Base-by-base conservation (phyloP, 2,329 filamentous ascomycete species). In the Claviceps sp. region DNA sequence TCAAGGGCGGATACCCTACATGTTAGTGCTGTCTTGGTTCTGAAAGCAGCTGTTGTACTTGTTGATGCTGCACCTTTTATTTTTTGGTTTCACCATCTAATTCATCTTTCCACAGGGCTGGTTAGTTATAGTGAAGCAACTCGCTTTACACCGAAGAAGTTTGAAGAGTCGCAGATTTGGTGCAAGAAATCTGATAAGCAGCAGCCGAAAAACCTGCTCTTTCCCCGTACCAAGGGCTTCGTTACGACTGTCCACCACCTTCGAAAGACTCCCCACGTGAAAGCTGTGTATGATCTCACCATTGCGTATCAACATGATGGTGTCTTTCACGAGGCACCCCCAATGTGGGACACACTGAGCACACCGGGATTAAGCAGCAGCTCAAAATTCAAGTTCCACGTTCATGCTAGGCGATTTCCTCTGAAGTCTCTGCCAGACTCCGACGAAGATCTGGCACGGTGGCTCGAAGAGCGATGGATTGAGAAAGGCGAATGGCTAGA, bases 41-140 rank as follows among this genome's bases (percentile, higher is more conserved):
- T 20, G 22, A 20, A 24, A 48, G 9, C 38, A 20, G 3, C 43
- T 24, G 20, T 20, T 16, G 18, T 38, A 18, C 22, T n/a, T 16
- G 5, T 45, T 8, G 18, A 41, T n/a, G 13, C 37, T 22, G 8
- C 20, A 7, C n/a, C 5, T 26, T 9, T 24, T 50, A n/a, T n/a
- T n/a, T 34, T 4, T 8, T 18, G 5, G n/a, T 20, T 37, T 30
- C 8, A 30, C 26, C 26, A 30, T 30, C 55, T 24, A 53, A 16
- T 5, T 5, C 26, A 30, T 20, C 8, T 24, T 16, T 3, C 57
- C 26, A 37, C 26, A 82, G 78, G 78, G 81, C 75, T 83, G 57
- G 74, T 84, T 57, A 78, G 77, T 59, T 83, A 79, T 69, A 80
- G 76, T 59, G 80, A 84, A 67, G 76, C 74, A n/a, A 82, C 78